phyloP scores from a whole-genome alignment of 106 monocot species.

The Acanthochlamys bracteata region DNA sequence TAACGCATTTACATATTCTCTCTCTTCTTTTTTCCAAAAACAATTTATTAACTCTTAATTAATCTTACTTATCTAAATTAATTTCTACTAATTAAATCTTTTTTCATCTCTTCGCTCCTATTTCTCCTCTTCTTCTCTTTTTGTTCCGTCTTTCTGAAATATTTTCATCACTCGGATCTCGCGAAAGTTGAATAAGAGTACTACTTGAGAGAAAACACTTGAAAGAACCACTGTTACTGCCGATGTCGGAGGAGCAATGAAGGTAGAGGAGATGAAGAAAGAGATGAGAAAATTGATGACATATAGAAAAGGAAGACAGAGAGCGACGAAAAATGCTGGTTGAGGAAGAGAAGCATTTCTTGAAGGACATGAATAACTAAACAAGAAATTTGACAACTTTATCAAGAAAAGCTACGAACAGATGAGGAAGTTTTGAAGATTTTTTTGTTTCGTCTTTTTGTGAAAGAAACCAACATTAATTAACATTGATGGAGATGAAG shows the following conservation, averaged over 20 bases:
- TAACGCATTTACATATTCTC: no score
- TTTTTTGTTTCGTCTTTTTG: no score
- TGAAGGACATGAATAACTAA: conserved; percentile 36
- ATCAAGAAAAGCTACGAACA: conserved; percentile 67
- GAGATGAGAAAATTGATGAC: background rate
- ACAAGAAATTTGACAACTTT: conserved; percentile 52
- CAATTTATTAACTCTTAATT: no score
- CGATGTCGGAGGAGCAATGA: background rate
- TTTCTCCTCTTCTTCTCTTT: no score
- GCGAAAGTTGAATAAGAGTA: background rate
- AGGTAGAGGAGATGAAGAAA: background rate
- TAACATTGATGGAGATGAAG: no score
- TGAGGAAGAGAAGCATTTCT: conserved; percentile 4
- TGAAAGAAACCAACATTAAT: no score
- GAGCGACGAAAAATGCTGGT: background rate
- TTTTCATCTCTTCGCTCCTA: no score
- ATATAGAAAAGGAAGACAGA: background rate
- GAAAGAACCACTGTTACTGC: background rate
- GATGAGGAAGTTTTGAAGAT: conserved; percentile 8
- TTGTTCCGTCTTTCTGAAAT: no score
- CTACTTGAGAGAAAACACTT: background rate
- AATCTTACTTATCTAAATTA: no score
- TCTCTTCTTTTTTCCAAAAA: no score
- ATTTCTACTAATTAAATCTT: no score
- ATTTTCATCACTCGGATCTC: no score